phyloP scores from a whole-genome alignment of 495 filamentous ascomycete species.

The Trichoderma virens region DNA sequence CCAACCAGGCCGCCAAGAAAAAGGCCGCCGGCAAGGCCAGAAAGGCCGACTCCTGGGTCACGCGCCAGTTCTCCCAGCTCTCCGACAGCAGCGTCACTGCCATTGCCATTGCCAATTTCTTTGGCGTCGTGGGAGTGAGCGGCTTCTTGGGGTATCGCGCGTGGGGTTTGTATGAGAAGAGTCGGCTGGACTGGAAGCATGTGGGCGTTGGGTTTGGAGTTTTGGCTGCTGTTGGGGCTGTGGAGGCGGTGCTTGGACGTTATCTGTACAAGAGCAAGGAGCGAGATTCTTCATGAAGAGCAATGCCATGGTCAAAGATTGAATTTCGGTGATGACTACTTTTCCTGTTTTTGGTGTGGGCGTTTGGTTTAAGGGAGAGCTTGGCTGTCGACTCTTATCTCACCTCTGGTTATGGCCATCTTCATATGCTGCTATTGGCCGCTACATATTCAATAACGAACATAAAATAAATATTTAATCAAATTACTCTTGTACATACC shows the following conservation, averaged over 20 bases:
- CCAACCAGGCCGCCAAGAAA: constrained; percentile 45
- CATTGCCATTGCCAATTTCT: constrained; percentile 30
- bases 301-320: not conserved
- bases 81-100: constrained; percentile 28
- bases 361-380: not conserved
- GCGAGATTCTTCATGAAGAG: not conserved
- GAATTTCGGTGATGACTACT: not conserved
- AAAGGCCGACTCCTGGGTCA: constrained; percentile 33
- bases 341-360: not conserved
- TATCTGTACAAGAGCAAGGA: constrained; percentile 16
- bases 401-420: not conserved
- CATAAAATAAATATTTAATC: not conserved
- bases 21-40: constrained; percentile 24
- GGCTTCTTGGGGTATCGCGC: constrained; percentile 39
- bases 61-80: constrained; percentile 24
- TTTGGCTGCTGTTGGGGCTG: constrained; percentile 28
- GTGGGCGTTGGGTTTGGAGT: constrained; percentile 56
- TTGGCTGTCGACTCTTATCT: not conserved
- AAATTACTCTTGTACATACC: not conserved
- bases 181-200: constrained; percentile 64
- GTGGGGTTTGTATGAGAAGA: constrained; percentile 47
- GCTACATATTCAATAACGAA: not conserved
- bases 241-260: constrained; percentile 35
- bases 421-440: not conserved
- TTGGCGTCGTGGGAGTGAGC: constrained; percentile 37